Evolutionary conservation across 208 protist species (phyloP).

Genomic region (Acanthamoeba sp.): DNA sequence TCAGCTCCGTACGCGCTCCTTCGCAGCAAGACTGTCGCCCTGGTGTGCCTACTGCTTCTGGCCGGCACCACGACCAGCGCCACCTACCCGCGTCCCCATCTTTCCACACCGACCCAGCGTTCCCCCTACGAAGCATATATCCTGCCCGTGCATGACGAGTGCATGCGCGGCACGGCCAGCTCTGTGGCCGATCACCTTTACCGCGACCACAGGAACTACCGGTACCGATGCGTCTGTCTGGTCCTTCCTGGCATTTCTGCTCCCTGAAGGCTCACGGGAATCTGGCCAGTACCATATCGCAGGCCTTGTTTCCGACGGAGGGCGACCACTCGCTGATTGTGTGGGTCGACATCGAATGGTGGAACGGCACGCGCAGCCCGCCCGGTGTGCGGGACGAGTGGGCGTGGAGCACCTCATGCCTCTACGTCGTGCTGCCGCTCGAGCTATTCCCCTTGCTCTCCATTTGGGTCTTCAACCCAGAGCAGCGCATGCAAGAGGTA

Average conservation of each 20-base stretch:
- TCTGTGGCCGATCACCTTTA: constrained; percentile 20
- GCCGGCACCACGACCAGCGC: too few species aligned
- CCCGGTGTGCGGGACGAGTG: neutral
- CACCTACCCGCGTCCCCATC: too few species aligned
- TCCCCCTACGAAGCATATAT: too few species aligned
- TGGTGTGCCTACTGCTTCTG: too few species aligned
- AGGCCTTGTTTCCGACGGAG: neutral
- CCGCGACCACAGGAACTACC: neutral
- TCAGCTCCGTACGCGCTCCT: too few species aligned
- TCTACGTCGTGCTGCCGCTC: constrained; percentile 31
- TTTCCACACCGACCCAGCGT: too few species aligned
- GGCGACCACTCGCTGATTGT: constrained; percentile 4
- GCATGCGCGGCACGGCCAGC: neutral
- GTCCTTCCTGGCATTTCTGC: neutral
- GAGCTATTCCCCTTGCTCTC: constrained; percentile 39
- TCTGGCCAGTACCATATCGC: neutral
- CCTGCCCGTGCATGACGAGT: neutral
- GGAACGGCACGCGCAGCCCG: neutral
- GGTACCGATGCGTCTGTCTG: neutral
- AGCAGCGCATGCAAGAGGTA: constrained; percentile 43
- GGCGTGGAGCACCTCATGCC: constrained; percentile 34
- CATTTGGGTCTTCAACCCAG: constrained; percentile 48
- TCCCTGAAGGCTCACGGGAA: neutral
- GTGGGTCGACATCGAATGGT: neutral
- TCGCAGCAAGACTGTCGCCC: too few species aligned